phyloP scores from a whole-genome alignment of 208 protist genomes.

The Angomonas deanei region DNA sequence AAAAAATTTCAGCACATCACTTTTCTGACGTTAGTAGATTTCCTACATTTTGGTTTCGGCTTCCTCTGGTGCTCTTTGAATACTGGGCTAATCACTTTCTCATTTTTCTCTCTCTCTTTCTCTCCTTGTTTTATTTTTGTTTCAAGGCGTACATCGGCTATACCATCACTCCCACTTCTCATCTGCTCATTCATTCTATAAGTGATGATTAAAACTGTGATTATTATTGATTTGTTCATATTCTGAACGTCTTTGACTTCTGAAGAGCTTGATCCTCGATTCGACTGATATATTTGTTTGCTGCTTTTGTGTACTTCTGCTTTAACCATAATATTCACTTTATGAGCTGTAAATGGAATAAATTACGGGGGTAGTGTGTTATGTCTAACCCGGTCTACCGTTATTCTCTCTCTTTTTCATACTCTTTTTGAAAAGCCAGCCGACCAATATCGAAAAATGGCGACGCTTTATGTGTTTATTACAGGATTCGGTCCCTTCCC shows the following conservation, averaged over 20 bases:
- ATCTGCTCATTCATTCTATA: background rate
- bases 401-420: background rate
- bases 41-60: too few relatives aligned
- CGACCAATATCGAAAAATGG: background rate
- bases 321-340: background rate
- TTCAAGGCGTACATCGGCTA: too few relatives aligned
- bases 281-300: background rate
- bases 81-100: too few relatives aligned
- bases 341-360: background rate
- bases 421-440: background rate
- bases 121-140: too few relatives aligned
- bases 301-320: background rate
- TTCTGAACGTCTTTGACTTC: slow-evolving; percentile 27
- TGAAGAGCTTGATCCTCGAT: slow-evolving; percentile 12
- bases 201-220: slow-evolving; percentile 2
- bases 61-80: too few relatives aligned
- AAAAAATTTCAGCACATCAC: too few relatives aligned
- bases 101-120: too few relatives aligned
- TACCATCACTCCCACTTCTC: background rate
- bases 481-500: slow-evolving; percentile 71
- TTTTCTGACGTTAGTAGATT: too few relatives aligned
- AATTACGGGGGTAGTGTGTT: too few relatives aligned
- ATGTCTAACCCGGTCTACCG: background rate
- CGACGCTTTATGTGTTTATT: slow-evolving; percentile 32
- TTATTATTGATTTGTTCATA: slow-evolving; percentile 62